Percentiles rank a stretch among this genome's conserved stretches.
phyloP scores from a whole-genome alignment of 2,329 filamentous ascomycete species.

The Fusarium sp. region DNA sequence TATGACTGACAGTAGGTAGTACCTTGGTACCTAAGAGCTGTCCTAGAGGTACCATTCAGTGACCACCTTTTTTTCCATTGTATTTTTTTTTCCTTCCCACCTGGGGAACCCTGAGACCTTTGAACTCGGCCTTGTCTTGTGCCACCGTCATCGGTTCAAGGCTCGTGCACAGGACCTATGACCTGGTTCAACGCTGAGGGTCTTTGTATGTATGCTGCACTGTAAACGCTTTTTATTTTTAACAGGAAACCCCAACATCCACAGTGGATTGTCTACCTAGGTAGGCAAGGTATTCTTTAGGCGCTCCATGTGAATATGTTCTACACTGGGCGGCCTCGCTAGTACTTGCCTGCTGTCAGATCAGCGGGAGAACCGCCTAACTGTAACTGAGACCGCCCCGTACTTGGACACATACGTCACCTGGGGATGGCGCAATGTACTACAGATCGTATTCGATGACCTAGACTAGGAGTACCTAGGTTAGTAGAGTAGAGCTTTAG shows the following conservation, averaged over 20 bases:
- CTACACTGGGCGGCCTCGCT: conserved; percentile 35
- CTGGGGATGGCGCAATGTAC: conserved; percentile 16
- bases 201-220: background rate
- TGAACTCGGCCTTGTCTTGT: conserved; percentile 9
- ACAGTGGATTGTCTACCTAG: background rate
- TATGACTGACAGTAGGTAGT: too few relatives aligned
- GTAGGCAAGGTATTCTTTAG: background rate
- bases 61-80: conserved; percentile 4
- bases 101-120: conserved; percentile 26
- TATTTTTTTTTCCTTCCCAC: background rate
- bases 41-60: background rate
- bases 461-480: background rate
- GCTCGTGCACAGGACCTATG: conserved; percentile 14
- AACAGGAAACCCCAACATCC: background rate
- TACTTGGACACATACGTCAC: conserved; percentile 1
- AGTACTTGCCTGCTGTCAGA: conserved; percentile 22
- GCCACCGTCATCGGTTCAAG: conserved; percentile 8
- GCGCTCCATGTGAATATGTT: background rate
- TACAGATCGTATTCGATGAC: conserved; percentile 6
- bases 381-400: background rate
- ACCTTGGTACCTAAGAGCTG: too few relatives aligned
- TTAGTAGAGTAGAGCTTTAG: background rate
- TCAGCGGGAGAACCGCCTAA: conserved; percentile 10
- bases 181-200: background rate
- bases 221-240: background rate